Evolutionary conservation across 306 rosid species (phyloP).

Genomic region (Echinosophora koreensis): DNA sequence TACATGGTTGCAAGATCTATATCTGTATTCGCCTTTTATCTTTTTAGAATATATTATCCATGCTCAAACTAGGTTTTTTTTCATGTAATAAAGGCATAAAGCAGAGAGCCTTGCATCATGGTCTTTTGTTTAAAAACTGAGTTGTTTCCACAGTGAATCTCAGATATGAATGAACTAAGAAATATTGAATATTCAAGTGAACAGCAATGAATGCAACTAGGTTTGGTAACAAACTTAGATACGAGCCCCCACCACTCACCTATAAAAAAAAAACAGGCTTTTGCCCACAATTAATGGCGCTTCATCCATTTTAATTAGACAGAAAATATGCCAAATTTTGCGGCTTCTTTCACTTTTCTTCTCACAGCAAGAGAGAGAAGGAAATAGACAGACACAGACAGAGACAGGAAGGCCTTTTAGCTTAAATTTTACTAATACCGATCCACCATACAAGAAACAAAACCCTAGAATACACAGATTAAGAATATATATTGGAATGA

Average conservation of each 20-base stretch:
- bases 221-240: slow-evolving; percentile 50
- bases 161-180: neutral
- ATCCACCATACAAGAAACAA: too few relatives aligned
- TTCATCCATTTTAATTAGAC: slow-evolving; percentile 26
- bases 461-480: too few relatives aligned
- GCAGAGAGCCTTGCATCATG: neutral
- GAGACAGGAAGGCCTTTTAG: slow-evolving; percentile 15
- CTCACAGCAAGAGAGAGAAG: neutral
- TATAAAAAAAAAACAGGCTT: slow-evolving; percentile 22
- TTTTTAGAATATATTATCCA: neutral
- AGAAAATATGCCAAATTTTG: slow-evolving; percentile 40
- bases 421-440: slow-evolving; percentile 14
- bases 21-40: slow-evolving; percentile 9
- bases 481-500: too few relatives aligned
- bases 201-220: slow-evolving; percentile 15
- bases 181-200: slow-evolving; percentile 35
- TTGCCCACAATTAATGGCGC: slow-evolving; percentile 50
- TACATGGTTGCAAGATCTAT: neutral
- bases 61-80: slow-evolving; percentile 5
- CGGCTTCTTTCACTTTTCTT: slow-evolving; percentile 28
- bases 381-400: neutral
- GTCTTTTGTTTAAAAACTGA: slow-evolving; percentile 2
- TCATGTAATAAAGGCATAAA: neutral
- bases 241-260: slow-evolving; percentile 54
- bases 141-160: neutral